Evolutionary conservation across 805 yeast genomes (phyloP).

Genomic region (Metschnikowia koreensis): DNA sequence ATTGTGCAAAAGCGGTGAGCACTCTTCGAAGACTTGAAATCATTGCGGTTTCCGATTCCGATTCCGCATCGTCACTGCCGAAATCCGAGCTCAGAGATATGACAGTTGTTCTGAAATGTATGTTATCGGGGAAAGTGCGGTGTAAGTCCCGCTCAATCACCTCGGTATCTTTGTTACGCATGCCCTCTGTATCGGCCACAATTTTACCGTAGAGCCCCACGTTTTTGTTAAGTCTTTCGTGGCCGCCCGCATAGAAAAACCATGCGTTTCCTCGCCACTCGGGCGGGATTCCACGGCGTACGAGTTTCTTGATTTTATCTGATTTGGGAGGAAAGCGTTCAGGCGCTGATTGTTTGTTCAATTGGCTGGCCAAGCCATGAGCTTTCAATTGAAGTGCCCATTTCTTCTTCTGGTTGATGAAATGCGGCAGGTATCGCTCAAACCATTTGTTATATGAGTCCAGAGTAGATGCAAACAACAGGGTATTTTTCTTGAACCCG

Average conservation of each 20-base stretch:
- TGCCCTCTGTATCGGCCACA: slow-evolving; percentile 52
- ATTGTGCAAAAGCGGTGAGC: slow-evolving; percentile 75
- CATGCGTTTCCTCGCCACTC: slow-evolving; percentile 98
- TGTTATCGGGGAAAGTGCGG: slow-evolving; percentile 93
- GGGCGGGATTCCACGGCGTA: slow-evolving; percentile 91
- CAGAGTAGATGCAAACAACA: slow-evolving; percentile 44
- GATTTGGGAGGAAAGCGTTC: slow-evolving; percentile 73
- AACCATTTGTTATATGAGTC: slow-evolving; percentile 76
- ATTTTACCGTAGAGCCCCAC: slow-evolving; percentile 72
- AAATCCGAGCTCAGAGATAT: not conserved
- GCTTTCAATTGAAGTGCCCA: slow-evolving; percentile 71
- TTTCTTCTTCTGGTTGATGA: slow-evolving; percentile 64
- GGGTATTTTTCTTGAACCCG: slow-evolving; percentile 75
- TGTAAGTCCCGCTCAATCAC: slow-evolving; percentile 91
- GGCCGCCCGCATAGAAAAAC: slow-evolving; percentile 91
- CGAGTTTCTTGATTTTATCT: slow-evolving; percentile 73
- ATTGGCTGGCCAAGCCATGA: slow-evolving; percentile 55
- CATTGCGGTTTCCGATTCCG: slow-evolving; percentile 40
- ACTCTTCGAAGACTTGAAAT: slow-evolving; percentile 76
- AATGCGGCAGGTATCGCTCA: slow-evolving; percentile 59
- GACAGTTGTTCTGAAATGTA: slow-evolving; percentile 54
- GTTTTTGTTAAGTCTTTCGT: slow-evolving; percentile 65
- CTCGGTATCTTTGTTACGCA: slow-evolving; percentile 75
- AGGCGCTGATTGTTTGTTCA: slow-evolving; percentile 37
- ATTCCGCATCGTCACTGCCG: slow-evolving; percentile 38